These are phyloP conservation scores for Xylaria sp. DNA, from an alignment of 495 filamentous ascomycete genomes.

Conservation along the genomic window DNA sequence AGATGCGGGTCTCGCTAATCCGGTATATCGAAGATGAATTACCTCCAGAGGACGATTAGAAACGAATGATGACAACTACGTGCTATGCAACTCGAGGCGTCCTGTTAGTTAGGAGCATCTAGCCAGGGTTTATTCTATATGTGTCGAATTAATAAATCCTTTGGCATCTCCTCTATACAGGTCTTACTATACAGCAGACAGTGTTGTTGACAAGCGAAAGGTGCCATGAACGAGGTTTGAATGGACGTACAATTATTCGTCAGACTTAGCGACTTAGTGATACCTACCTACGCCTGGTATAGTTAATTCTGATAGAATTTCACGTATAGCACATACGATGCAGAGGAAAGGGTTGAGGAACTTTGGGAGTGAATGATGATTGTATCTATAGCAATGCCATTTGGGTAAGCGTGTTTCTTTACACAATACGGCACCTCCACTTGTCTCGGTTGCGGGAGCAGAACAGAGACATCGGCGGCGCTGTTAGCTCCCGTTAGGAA, in stretches of 20 bases:
- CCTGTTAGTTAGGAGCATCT: not conserved
- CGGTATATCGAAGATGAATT: slow-evolving; percentile 98
- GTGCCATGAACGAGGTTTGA: not conserved
- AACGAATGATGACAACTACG: not conserved
- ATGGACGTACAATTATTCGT: not conserved
- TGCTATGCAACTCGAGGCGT: not conserved
- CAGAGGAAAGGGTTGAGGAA: not conserved
- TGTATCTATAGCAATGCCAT: not conserved
- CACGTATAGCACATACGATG: not conserved
- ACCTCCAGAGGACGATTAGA: slow-evolving; percentile 91
- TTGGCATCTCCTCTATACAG: not conserved
- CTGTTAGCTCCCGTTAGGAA: slow-evolving; percentile 3
- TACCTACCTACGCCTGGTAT: not conserved
- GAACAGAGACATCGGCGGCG: not conserved
- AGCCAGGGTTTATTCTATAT: not conserved
- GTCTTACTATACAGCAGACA: not conserved
- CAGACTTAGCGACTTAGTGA: not conserved
- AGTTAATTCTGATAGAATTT: not conserved
- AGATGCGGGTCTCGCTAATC: slow-evolving; percentile 93
- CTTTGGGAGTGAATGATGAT: not conserved
- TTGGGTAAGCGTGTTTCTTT: not conserved
- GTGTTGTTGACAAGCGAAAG: not conserved
- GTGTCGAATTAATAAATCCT: not conserved
- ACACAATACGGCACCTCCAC: not conserved
- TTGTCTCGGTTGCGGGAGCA: slow-evolving; percentile 8